Base-by-base conservation (phyloP, 345 rosid genomes). In the Trapa bicornis region DNA sequence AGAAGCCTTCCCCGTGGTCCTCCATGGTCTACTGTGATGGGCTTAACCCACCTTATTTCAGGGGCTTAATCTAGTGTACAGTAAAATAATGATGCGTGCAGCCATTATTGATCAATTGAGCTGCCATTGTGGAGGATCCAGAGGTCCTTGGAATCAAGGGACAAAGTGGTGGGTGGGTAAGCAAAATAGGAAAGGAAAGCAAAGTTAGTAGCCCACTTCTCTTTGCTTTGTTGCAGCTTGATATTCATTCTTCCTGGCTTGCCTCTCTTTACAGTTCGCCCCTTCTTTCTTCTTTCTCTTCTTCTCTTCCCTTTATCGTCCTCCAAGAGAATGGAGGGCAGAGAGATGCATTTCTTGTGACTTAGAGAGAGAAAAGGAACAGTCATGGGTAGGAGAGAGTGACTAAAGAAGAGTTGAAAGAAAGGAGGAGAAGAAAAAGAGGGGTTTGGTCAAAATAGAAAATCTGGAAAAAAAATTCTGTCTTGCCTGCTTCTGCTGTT, bases 301-400 rank as follows among this genome's bases (percentile, higher is more conserved):
- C 35, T 11, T 2, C 63, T 7, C 15, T 11, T 63, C 33, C 12
- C 48, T 67, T 67, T 67, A 67, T 9, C 70, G 70, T 50, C 70
- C 60, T 56, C 70, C 70, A 67, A 67, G 70, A 67, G 63, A 53
- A 67, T 67, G 70, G 70, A 35, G 47, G 62, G 17, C 70, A 65
- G 52, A n/a, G 9, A 45, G 9, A 45, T 8, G 6, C 42, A 39
- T 37, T 38, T 8, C 17, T 42, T 60, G 38, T 32, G 48, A 60
- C 37, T 36, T 60, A 60, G 64, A 61, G 65, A 38, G 66, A 39
- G 66, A 15, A 7, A 5, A 1, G 66, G 42, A 16, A 16, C 1
- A 45, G 48, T 11, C 48, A 7, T 11, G 11, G 48, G 8, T 22
- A 8, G 11, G 48, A 45, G 48, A 3, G 48, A 7, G 48, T 7